These are phyloP conservation scores for Solanum gracilifrons DNA, from an alignment of 257 asterid genomes.

Conservation along the genomic window DNA sequence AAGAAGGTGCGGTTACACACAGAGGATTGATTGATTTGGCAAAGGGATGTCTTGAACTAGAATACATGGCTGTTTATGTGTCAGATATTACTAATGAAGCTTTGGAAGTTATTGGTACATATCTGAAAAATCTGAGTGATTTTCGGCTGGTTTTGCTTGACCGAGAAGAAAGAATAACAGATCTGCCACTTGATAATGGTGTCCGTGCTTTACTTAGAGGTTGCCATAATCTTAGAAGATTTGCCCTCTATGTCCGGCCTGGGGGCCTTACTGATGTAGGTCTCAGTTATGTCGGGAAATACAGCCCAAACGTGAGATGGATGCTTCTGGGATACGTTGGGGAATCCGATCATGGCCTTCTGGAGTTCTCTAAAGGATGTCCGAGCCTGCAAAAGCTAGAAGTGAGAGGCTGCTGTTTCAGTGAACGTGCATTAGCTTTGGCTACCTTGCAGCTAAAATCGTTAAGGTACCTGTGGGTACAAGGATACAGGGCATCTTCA, in stretches of 20 bases:
- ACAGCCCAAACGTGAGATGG: constrained; percentile 73
- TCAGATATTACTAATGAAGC: constrained; percentile 55
- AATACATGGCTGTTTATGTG: constrained; percentile 56
- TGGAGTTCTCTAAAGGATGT: constrained; percentile 72
- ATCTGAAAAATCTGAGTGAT: constrained; percentile 51
- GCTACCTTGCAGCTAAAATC: constrained; percentile 44
- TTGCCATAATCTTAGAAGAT: constrained; percentile 56
- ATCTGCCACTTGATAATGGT: constrained; percentile 78
- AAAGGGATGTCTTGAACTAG: constrained; percentile 46
- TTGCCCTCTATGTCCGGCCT: constrained; percentile 62
- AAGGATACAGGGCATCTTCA: constrained; percentile 51
- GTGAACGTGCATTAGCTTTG: constrained; percentile 62
- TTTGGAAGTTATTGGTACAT: constrained; percentile 45
- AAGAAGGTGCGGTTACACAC: constrained; percentile 53
- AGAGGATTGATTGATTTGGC: constrained; percentile 50
- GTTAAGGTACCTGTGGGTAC: constrained; percentile 78
- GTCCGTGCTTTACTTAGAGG: constrained; percentile 58
- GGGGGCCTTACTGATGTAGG: constrained; percentile 80
- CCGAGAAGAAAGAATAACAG: constrained; percentile 47
- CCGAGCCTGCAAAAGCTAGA: constrained; percentile 71
- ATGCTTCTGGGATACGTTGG: constrained; percentile 86
- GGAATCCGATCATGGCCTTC: constrained; percentile 69
- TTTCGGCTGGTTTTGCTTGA: constrained; percentile 76
- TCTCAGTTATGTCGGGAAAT: constrained; percentile 53
- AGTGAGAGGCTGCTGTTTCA: constrained; percentile 74